Evolutionary conservation across 176 grass and related monocot species (phyloP).

Genomic region (Raddia guianensis): DNA sequence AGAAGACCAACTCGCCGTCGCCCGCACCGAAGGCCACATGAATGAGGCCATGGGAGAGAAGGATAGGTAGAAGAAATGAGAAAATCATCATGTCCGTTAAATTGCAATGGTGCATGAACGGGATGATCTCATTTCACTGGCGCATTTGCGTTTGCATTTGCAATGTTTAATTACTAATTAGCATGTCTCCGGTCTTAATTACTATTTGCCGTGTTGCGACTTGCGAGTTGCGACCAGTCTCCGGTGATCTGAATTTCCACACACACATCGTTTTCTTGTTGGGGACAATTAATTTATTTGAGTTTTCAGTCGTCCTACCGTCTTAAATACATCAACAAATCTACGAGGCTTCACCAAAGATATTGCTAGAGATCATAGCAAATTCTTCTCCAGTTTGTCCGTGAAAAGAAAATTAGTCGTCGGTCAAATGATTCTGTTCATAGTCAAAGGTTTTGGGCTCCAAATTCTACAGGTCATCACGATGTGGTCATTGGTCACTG

Average conservation of each 20-base stretch:
- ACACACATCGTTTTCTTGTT: not conserved
- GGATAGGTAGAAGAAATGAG: not conserved
- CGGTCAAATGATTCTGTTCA: not conserved
- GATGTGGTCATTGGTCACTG: not conserved
- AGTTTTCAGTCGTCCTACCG: not conserved
- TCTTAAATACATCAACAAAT: not conserved
- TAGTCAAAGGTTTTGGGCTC: not conserved
- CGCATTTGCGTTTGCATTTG: too few relatives aligned
- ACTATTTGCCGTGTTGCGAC: too few relatives aligned
- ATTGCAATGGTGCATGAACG: too few relatives aligned
- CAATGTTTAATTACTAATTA: too few relatives aligned
- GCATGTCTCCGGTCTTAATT: too few relatives aligned
- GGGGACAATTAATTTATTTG: not conserved
- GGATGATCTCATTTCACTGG: too few relatives aligned
- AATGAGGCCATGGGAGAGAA: not conserved
- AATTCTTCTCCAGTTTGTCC: not conserved
- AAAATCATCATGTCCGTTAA: not conserved
- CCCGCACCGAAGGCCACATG: not conserved
- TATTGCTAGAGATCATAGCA: not conserved
- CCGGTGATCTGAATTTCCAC: not conserved
- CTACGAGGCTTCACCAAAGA: not conserved
- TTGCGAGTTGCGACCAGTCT: not conserved
- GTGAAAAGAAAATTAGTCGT: not conserved
- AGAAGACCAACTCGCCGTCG: constrained; percentile 23
- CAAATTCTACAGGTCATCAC: not conserved